Conservation (phyloP, 108 stramenopile species). For the Stephanodiscus triporus region DNA sequence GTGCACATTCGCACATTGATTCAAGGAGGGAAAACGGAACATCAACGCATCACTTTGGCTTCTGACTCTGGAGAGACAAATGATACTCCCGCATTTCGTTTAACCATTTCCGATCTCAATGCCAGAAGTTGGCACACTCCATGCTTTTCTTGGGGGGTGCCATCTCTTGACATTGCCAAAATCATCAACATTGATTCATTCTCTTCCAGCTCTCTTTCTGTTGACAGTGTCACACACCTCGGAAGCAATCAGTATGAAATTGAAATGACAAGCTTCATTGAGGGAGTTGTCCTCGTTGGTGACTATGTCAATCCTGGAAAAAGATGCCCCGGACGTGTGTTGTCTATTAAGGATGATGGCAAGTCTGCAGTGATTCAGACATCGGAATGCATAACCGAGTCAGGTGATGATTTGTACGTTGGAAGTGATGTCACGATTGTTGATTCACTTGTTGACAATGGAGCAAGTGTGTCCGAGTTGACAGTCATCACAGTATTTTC, state of each 20-base stretch:
- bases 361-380: constrained; percentile 37
- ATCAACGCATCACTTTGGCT: constrained; percentile 59
- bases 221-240: constrained; percentile 23
- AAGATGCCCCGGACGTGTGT: constrained; percentile 30
- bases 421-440: constrained; percentile 36
- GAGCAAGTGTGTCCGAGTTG: constrained; percentile 32
- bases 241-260: constrained; percentile 31
- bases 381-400: constrained; percentile 19
- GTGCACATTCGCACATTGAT: constrained; percentile 58
- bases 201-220: constrained; percentile 13
- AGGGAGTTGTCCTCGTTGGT: constrained; percentile 39
- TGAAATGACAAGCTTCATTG: constrained; percentile 34
- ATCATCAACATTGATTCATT: constrained; percentile 57
- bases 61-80: constrained; percentile 59
- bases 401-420: constrained; percentile 33
- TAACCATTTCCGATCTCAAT: constrained; percentile 41
- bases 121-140: constrained; percentile 47
- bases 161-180: constrained; percentile 52
- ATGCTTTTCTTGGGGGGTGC: constrained; percentile 61
- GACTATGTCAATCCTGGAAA: constrained; percentile 47
- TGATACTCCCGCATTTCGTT: constrained; percentile 44
- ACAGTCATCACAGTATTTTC: constrained; percentile 43
- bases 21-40: constrained; percentile 72
- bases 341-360: constrained; percentile 37
- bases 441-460: constrained; percentile 34